phyloP scores from a whole-genome alignment of 257 asterid genomes.

The Solanum chilense region DNA sequence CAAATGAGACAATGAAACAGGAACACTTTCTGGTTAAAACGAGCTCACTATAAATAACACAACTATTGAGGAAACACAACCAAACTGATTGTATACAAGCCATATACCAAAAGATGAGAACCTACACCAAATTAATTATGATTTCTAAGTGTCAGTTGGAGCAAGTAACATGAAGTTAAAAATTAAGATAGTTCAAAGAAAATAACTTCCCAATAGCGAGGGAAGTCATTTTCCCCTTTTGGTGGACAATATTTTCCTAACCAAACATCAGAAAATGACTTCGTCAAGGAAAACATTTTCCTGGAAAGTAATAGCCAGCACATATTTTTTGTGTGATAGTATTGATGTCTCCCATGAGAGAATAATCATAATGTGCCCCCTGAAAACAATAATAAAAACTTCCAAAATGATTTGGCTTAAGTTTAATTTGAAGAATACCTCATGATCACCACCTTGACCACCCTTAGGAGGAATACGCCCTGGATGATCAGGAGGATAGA shows the following conservation, averaged over 20 bases:
- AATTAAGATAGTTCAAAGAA: background rate
- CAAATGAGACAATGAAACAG: background rate
- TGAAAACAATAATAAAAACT: background rate
- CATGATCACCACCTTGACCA: slow-evolving; percentile 99
- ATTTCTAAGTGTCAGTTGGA: background rate
- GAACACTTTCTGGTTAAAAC: background rate
- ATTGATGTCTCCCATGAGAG: background rate
- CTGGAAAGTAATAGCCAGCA: background rate
- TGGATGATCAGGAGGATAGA: slow-evolving; percentile 97
- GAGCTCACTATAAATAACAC: background rate
- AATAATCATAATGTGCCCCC: background rate
- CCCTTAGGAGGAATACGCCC: slow-evolving; percentile 84
- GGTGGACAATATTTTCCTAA: background rate
- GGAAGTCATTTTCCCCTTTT: background rate
- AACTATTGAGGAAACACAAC: background rate
- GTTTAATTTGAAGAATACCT: slow-evolving; percentile 38
- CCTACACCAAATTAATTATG: background rate
- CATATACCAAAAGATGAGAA: background rate
- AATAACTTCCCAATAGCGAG: background rate
- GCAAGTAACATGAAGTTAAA: background rate
- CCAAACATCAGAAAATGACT: background rate
- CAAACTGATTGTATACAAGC: background rate
- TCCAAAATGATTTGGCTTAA: background rate
- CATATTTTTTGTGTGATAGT: background rate
- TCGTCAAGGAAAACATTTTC: background rate